phyloP scores from a whole-genome alignment of 768 basidiomycete species.

The Inosperma sp. region DNA sequence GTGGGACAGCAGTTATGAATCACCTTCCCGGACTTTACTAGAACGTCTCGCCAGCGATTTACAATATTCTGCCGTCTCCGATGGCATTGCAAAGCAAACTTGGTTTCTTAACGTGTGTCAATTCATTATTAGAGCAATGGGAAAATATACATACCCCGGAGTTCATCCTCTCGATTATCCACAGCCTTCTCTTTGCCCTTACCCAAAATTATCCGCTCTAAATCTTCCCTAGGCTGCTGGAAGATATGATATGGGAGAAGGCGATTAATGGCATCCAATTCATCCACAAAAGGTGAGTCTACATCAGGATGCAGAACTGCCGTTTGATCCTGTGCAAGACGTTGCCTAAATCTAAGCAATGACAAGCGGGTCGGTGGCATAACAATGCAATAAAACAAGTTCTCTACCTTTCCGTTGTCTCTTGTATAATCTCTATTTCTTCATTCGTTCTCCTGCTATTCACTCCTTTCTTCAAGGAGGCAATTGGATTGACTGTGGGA shows the following conservation, averaged over 20 bases:
- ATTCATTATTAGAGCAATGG: conserved; percentile 7
- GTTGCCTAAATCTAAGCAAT: conserved; percentile 45
- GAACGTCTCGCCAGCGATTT: conserved; percentile 53
- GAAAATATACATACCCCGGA: conserved; percentile 38
- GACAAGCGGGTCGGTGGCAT: not conserved
- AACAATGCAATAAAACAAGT: not conserved
- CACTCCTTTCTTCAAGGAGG: conserved; percentile 3
- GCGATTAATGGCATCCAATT: conserved; percentile 60
- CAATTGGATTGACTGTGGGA: conserved; percentile 7
- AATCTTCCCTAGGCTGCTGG: conserved; percentile 67
- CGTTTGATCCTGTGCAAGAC: conserved; percentile 59
- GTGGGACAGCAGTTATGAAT: too few species aligned
- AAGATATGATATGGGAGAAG: conserved; percentile 79
- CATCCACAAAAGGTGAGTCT: conserved; percentile 63
- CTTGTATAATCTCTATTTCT: conserved; percentile 45
- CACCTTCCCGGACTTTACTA: conserved; percentile 54
- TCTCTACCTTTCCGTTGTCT: conserved; percentile 44
- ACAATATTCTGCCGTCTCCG: conserved; percentile 52
- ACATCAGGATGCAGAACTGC: conserved; percentile 59
- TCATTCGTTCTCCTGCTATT: conserved; percentile 39
- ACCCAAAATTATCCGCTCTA: conserved; percentile 32
- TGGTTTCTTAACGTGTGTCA: conserved; percentile 48
- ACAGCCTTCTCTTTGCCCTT: conserved; percentile 66
- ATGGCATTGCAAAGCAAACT: conserved; percentile 63
- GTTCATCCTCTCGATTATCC: conserved; percentile 41